Conservation (phyloP, 1,284 basidiomycete genomes). For the Puccinia sorghi region DNA sequence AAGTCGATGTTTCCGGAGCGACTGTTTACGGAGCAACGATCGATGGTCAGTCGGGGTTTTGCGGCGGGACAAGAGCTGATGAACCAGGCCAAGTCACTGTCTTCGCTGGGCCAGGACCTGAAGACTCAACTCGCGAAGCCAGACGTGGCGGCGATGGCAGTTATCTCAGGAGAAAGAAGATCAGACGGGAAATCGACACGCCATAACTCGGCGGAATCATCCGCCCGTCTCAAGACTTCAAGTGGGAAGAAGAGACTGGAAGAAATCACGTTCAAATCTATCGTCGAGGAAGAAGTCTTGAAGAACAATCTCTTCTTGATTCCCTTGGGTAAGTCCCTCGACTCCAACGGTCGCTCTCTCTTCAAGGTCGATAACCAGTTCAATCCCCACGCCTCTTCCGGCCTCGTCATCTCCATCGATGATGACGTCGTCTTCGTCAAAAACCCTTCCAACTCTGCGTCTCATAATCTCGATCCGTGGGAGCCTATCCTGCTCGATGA, state of each 20-base stretch:
- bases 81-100: conserved; percentile 46
- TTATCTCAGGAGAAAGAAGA: too few relatives aligned
- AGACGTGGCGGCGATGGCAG: conserved; percentile 2
- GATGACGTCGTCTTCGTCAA: conserved; percentile 48
- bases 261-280: conserved; percentile 43
- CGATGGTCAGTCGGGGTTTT: conserved; percentile 30
- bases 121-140: conserved; percentile 22
- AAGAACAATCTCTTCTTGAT: conserved; percentile 45
- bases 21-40: conserved; percentile 8
- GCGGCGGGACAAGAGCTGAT: conserved; percentile 33
- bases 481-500: conserved; percentile 46
- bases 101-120: conserved; percentile 28
- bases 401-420: conserved; percentile 29
- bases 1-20: conserved; percentile 28
- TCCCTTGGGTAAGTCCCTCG: conserved; percentile 43
- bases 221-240: conserved; percentile 6
- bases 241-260: conserved; percentile 4
- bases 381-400: not conserved
- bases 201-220: not conserved
- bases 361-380: conserved; percentile 46
- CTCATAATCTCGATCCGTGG: conserved; percentile 14
- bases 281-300: conserved; percentile 40
- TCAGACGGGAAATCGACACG: not conserved
- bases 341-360: conserved; percentile 35
- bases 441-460: not conserved